Evolutionary conservation across 1,284 basidiomycete genomes (phyloP), one percentile per base, ranked within the genome.

Genomic region (Exobasidium cylindrosporum): DNA sequence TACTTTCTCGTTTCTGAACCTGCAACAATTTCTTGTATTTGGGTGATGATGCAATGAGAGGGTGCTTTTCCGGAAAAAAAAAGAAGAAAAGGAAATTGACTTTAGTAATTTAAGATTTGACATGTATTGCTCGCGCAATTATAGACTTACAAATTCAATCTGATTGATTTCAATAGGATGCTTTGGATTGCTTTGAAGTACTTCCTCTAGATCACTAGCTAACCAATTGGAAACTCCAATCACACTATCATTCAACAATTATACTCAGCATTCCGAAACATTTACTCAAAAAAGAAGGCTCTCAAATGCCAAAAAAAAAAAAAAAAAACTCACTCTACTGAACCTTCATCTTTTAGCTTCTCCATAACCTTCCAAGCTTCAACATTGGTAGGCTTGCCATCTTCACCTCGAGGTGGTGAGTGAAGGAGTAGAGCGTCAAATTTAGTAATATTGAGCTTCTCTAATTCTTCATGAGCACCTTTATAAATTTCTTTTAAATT

Each of bases 171-270:
- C 69, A n/a, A 67, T 68, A 1, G 52, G 55, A 56, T 64, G 55
- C 32, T 66, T 72, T 47, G 61, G 52, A 13, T 68, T 64, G 1
- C 66, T 65, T 52, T 68, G 67, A n/a, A 73, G 44, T 23, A 73
- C 43, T 55, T 73, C 62, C 58, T 73, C 64, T 14, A 73, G 65
- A 53, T 73, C 70, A 44, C 60, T 62, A 2, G 66, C 69, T 17
- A 72, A 30, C 70, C 70, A 72, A 45, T 72, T 72, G 58, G 62
- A 64, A 4, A 72, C 69, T 21, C 69, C 69, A 56, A 72, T 72
- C 44, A 64, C 23, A n/a, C 52, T 57, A 23, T 14, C 14, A n/a
- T 13, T n/a, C n/a, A n/a, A n/a, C n/a, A n/a, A n/a, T n/a, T n/a
- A n/a, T n/a, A n/a, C n/a, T n/a, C n/a, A n/a, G n/a, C n/a, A n/a